phyloP scores from a whole-genome alignment of 352 stramenopile genomes.

The Pythium sp. region DNA sequence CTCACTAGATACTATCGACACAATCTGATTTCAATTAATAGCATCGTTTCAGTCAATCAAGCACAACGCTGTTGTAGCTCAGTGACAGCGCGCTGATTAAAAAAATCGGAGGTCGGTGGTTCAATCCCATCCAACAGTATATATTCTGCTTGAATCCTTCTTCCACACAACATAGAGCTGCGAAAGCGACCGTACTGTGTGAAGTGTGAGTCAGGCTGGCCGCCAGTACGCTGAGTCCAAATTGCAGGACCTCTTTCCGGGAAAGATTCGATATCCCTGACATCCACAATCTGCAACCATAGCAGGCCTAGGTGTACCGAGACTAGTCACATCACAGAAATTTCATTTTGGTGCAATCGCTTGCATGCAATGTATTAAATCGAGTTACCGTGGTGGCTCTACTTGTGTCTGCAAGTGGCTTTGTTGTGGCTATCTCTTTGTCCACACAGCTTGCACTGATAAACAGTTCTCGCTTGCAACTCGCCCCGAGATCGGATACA shows the following conservation, averaged over 20 bases:
- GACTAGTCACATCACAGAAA: too few relatives aligned
- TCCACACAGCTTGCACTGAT: too few relatives aligned
- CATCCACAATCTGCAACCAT: background rate
- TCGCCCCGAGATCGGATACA: too few relatives aligned
- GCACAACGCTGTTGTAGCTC: slow-evolving; percentile 1
- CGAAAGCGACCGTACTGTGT: slow-evolving; percentile 5
- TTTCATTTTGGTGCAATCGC: too few relatives aligned
- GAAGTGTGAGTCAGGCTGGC: slow-evolving; percentile 1
- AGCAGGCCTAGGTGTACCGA: background rate
- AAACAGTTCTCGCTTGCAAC: too few relatives aligned
- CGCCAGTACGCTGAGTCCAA: slow-evolving; percentile 7
- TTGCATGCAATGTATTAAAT: too few relatives aligned
- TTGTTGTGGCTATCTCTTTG: too few relatives aligned
- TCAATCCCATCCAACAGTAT: slow-evolving; percentile 1
- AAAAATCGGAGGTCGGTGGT: background rate
- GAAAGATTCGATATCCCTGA: background rate
- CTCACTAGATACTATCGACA: too few relatives aligned
- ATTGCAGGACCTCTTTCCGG: slow-evolving; percentile 3
- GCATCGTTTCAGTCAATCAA: too few relatives aligned
- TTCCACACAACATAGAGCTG: slow-evolving; percentile 3
- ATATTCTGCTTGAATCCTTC: background rate
- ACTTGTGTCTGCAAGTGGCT: too few relatives aligned
- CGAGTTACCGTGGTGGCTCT: too few relatives aligned
- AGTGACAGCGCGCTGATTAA: background rate
- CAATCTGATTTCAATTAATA: too few relatives aligned